A percentile compares a stretch with the other conserved stretches of the same genome.
These are phyloP conservation scores for Elsinoe australis DNA, from an alignment of 2,329 filamentous ascomycete genomes.

Conservation along the genomic window DNA sequence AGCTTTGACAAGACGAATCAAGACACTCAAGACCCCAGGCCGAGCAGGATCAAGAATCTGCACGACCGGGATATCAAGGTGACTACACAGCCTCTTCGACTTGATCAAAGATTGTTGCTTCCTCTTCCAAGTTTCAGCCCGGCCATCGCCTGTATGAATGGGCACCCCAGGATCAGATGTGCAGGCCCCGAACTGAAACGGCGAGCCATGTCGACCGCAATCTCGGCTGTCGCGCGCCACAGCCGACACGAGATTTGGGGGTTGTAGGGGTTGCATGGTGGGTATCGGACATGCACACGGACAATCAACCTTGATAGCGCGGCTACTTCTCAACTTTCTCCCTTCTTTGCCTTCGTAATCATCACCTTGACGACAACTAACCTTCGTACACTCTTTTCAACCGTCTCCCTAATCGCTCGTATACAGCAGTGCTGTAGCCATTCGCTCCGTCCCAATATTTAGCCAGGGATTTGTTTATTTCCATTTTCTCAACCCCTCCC, in stretches of 20 bases:
- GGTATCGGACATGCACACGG: not conserved
- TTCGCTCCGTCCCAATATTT: not conserved
- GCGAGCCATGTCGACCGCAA: constrained; percentile 12
- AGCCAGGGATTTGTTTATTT: constrained; percentile 5
- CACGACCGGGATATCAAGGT: not conserved
- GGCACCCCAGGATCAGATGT: not conserved
- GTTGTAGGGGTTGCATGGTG: not conserved
- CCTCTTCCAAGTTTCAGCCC: not conserved
- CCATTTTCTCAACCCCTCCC: too few species aligned
- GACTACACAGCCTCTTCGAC: not conserved
- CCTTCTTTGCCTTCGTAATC: not conserved
- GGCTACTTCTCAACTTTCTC: not conserved
- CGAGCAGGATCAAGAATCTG: not conserved
- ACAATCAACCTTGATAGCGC: too few species aligned
- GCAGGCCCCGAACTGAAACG: constrained; percentile 1
- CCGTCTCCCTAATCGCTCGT: not conserved
- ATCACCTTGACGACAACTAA: not conserved
- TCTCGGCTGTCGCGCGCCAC: constrained; percentile 8
- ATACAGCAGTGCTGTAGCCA: not conserved
- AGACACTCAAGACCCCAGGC: not conserved
- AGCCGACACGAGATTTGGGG: constrained; percentile 12
- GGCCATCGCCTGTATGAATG: too few species aligned
- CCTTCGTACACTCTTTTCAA: constrained; percentile 6
- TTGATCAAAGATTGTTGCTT: not conserved
- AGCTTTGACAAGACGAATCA: constrained; percentile 3